Conservation (phyloP, 2,329 filamentous ascomycete species). For the Neodidymelliopsis sp. region DNA sequence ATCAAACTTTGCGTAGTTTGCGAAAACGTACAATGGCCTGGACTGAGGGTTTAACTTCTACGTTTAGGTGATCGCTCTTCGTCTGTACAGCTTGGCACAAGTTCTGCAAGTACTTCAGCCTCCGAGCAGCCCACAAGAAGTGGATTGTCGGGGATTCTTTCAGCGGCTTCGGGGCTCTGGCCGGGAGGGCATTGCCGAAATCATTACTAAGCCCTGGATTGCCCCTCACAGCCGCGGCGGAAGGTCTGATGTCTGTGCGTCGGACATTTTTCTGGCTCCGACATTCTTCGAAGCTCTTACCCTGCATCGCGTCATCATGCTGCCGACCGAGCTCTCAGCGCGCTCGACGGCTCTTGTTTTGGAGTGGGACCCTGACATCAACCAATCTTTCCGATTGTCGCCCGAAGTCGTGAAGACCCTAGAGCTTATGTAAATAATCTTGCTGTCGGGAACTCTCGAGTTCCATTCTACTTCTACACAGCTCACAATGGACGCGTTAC, state of each 20-base stretch:
- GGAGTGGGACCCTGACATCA: constrained; percentile 17
- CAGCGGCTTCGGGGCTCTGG: constrained; percentile 3
- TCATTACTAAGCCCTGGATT: constrained; percentile 10
- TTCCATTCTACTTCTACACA: constrained; percentile 1
- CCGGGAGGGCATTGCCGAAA: constrained; percentile 8
- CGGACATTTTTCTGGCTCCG: constrained; percentile 17
- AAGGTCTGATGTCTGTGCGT: constrained; percentile 4
- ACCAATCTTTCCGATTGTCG: constrained; percentile 2
- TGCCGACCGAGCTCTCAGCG: constrained; percentile 8
- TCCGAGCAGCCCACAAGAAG: neutral
- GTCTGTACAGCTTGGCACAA: neutral
- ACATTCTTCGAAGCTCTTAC: constrained; percentile 7
- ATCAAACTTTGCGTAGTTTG: no score
- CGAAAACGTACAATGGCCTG: no score
- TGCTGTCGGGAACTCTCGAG: constrained; percentile 6
- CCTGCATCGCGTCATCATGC: constrained; percentile 11
- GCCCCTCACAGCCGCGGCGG: constrained; percentile 13
- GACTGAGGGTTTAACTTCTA: no score
- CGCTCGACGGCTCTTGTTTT: constrained; percentile 15
- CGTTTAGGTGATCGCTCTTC: no score
- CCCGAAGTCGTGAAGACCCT: constrained; percentile 10
- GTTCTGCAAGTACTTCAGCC: neutral
- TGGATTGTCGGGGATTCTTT: constrained; percentile 9
- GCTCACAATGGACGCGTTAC: constrained; percentile 41
- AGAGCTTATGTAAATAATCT: constrained; percentile 12